These are phyloP conservation scores for Hypoxylon sp. DNA, from an alignment of 2,329 filamentous ascomycete species.

Conservation along the genomic window DNA sequence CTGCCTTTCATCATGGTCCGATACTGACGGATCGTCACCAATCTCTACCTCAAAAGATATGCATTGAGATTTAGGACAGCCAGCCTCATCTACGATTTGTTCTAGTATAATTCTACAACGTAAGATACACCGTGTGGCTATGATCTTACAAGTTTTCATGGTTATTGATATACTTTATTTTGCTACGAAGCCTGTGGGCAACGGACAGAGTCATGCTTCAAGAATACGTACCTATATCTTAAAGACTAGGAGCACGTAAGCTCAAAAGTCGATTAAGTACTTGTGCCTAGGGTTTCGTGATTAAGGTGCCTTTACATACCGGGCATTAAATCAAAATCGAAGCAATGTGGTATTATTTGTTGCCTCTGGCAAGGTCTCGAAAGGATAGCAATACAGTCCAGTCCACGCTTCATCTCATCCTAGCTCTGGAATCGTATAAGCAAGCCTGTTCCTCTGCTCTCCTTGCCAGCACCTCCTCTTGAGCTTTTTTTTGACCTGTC, in stretches of 20 bases:
- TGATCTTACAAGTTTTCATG: too few species aligned
- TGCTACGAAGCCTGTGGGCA: too few species aligned
- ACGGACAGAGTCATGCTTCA: too few species aligned
- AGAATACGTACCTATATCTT: neutral
- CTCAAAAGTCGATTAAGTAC: neutral
- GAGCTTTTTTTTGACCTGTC: conserved; percentile 17
- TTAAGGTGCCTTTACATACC: conserved; percentile 6
- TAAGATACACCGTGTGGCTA: too few species aligned
- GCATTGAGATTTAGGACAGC: too few species aligned
- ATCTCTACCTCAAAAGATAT: too few species aligned
- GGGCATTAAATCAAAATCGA: conserved; percentile 24
- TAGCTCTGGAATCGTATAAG: conserved; percentile 18
- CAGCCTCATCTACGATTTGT: too few species aligned
- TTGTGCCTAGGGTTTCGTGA: neutral
- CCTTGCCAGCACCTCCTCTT: conserved; percentile 13
- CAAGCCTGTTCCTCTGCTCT: conserved; percentile 15
- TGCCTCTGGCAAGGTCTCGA: conserved; percentile 24
- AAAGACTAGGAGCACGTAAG: neutral
- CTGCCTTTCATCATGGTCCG: too few species aligned
- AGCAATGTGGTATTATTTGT: conserved; percentile 39
- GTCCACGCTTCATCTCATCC: conserved; percentile 18
- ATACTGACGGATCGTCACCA: too few species aligned
- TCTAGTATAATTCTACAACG: too few species aligned
- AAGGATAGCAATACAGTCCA: conserved; percentile 15
- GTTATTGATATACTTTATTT: too few species aligned